phyloP scores from a whole-genome alignment of 139 green algal species.

The Chlamydomonas asymmetrica region DNA sequence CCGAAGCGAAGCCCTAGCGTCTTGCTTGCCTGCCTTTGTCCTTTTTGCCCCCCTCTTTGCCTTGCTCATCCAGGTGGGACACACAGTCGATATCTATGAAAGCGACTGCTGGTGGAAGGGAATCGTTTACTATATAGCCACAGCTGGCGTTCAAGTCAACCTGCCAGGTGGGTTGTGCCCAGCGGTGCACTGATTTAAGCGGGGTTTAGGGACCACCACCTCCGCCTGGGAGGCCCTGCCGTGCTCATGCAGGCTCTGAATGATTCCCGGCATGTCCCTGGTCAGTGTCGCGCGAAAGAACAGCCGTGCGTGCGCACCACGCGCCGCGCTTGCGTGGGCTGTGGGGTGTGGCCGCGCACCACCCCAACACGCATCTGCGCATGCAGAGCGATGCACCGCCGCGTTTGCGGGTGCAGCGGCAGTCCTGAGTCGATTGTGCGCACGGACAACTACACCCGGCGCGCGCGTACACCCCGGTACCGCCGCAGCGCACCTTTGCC shows the following conservation, averaged over 20 bases:
- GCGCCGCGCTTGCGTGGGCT: background rate
- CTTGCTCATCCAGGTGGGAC: conserved; percentile 1
- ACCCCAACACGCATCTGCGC: no score
- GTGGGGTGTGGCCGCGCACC: no score
- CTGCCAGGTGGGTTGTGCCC: background rate
- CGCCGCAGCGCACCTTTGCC: background rate
- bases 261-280: background rate
- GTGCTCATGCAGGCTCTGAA: background rate
- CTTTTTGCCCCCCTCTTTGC: no score
- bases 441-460: no score
- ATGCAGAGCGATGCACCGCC: no score
- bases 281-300: background rate
- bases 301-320: background rate
- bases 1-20: no score
- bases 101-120: conserved; percentile 17
- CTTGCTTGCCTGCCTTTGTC: no score
- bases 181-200: background rate
- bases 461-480: no score
- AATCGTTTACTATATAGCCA: background rate
- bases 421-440: no score
- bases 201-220: background rate
- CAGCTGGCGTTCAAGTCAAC: conserved; percentile 16
- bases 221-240: background rate
- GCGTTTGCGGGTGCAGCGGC: no score
- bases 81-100: background rate